These are phyloP conservation scores for Ophiocytium majus DNA, from an alignment of 352 stramenopile species.

Conservation along the genomic window DNA sequence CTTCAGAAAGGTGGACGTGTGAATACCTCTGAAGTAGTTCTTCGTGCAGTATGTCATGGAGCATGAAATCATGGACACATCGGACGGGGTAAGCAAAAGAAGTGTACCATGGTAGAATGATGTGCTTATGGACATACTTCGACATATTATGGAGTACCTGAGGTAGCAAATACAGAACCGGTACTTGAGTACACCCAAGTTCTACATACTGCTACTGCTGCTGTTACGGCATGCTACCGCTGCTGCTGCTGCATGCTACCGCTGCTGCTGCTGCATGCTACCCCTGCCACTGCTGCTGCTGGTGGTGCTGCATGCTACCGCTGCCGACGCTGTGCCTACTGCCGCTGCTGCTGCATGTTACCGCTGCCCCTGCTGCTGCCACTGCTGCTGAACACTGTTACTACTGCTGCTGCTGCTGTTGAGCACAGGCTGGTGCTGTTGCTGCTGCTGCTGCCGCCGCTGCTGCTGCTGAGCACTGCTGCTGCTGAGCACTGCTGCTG, in stretches of 20 bases:
- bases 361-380: too few species aligned
- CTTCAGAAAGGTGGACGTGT: conserved; percentile 35
- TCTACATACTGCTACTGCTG: too few species aligned
- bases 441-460: not conserved
- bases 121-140: conserved; percentile 37
- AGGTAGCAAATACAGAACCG: too few species aligned
- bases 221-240: too few species aligned
- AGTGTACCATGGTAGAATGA: conserved; percentile 65
- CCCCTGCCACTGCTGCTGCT: too few species aligned
- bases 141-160: not conserved
- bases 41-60: not conserved
- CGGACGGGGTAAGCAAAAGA: conserved; percentile 56
- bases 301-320: too few species aligned
- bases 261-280: too few species aligned
- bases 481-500: not conserved
- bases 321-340: too few species aligned
- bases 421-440: not conserved
- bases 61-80: not conserved
- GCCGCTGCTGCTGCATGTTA: too few species aligned
- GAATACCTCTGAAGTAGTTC: not conserved
- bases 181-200: too few species aligned
- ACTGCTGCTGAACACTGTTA: not conserved
- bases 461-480: conserved; percentile 54
- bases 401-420: not conserved
- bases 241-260: too few species aligned